These are phyloP conservation scores for Monilinia fructicola DNA, from an alignment of 2,329 filamentous ascomycete species.

Conservation along the genomic window DNA sequence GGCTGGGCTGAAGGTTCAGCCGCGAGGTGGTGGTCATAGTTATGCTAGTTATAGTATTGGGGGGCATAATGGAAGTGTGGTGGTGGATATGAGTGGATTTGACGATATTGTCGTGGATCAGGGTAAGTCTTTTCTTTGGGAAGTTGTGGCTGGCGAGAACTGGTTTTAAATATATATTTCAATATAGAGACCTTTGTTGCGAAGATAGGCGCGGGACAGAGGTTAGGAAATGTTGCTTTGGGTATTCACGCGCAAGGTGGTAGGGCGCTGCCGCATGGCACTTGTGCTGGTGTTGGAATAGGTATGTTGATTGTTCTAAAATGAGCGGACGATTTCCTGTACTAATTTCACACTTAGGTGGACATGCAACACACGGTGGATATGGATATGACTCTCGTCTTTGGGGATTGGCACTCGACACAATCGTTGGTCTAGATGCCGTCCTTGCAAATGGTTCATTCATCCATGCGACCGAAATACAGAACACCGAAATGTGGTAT, in stretches of 20 bases:
- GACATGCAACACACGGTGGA: constrained; percentile 20
- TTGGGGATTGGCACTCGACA: constrained; percentile 22
- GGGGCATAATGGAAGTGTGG: constrained; percentile 51
- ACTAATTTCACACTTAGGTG: neutral
- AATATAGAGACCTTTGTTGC: constrained; percentile 27
- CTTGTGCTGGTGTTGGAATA: constrained; percentile 21
- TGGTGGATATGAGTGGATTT: constrained; percentile 56
- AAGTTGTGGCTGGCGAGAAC: neutral
- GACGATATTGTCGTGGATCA: constrained; percentile 53
- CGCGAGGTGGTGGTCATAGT: constrained; percentile 54
- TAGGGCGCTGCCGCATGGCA: constrained; percentile 38
- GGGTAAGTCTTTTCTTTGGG: constrained; percentile 6
- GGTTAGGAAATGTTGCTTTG: constrained; percentile 47
- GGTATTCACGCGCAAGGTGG: constrained; percentile 42
- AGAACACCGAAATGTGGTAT: constrained; percentile 37
- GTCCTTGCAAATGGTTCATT: constrained; percentile 43
- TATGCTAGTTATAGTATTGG: constrained; percentile 50
- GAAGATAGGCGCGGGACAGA: constrained; percentile 44
- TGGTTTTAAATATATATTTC: neutral
- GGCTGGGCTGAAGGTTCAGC: constrained; percentile 48
- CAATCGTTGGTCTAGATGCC: constrained; percentile 43
- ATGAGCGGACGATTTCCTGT: fast-evolving
- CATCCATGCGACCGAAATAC: constrained; percentile 32
- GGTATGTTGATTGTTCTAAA: neutral
- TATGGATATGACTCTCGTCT: constrained; percentile 18